Conservation (phyloP, 2,329 filamentous ascomycete genomes). For the Colletotrichum lentis region DNA sequence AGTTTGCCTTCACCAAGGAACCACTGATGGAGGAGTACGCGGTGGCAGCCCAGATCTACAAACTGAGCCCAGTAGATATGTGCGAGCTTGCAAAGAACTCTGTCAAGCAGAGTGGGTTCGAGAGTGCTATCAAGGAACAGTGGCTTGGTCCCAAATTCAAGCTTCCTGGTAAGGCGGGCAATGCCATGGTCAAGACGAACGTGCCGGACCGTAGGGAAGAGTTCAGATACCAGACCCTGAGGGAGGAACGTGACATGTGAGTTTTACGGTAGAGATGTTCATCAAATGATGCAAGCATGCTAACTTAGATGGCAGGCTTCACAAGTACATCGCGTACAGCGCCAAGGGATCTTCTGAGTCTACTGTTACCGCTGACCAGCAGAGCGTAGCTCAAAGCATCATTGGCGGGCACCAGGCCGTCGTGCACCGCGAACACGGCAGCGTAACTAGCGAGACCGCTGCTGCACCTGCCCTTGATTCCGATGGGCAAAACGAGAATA, state of each 20-base stretch:
- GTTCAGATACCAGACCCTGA: conserved; percentile 85
- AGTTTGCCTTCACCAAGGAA: conserved; percentile 98
- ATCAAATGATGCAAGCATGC: not conserved
- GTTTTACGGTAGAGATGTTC: conserved; percentile 45
- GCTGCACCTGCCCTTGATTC: not conserved
- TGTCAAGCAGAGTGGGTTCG: conserved; percentile 93
- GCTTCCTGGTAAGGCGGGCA: conserved; percentile 81
- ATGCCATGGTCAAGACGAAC: conserved; percentile 95
- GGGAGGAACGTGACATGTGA: conserved; percentile 86
- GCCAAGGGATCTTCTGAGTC: conserved; percentile 9
- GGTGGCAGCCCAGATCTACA: conserved; percentile 98
- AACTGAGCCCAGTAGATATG: conserved; percentile 96
- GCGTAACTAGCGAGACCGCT: not conserved
- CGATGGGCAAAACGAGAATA: not conserved
- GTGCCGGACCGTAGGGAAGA: conserved; percentile 92
- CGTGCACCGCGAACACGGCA: conserved; percentile 7
- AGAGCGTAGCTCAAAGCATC: conserved; percentile 24
- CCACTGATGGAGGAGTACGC: conserved; percentile 98
- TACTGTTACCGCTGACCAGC: conserved; percentile 13
- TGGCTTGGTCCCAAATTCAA: conserved; percentile 87
- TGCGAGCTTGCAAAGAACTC: conserved; percentile 97
- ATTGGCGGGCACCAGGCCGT: conserved; percentile 19
- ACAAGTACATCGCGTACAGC: conserved; percentile 30
- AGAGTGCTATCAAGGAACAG: conserved; percentile 84
- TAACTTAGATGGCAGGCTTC: conserved; percentile 25